These are phyloP conservation scores for Xerocomus minutiporus DNA, from an alignment of 1,284 basidiomycete species.

Conservation along the genomic window DNA sequence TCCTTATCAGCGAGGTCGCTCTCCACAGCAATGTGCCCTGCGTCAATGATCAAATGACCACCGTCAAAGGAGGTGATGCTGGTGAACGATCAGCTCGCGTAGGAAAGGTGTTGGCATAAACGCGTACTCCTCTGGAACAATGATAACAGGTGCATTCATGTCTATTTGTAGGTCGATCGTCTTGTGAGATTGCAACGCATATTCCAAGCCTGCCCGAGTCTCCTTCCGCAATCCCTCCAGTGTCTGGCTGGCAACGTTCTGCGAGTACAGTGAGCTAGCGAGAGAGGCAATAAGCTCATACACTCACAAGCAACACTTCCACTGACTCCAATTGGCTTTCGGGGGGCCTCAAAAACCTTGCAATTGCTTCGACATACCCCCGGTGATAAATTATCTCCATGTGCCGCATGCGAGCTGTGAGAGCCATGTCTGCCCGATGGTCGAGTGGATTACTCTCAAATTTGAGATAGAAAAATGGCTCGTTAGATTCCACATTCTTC, in stretches of 20 bases:
- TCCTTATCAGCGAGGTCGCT: slow-evolving; percentile 88
- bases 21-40: slow-evolving; percentile 93
- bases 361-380: slow-evolving; percentile 91
- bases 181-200: slow-evolving; percentile 89
- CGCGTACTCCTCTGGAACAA: slow-evolving; percentile 87
- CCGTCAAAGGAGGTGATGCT: slow-evolving; percentile 76
- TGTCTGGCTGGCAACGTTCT: slow-evolving; percentile 92
- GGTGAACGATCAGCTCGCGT: slow-evolving; percentile 14
- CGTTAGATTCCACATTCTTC: slow-evolving; percentile 37
- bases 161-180: slow-evolving; percentile 96
- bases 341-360: slow-evolving; percentile 92
- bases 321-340: slow-evolving; percentile 95
- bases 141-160: slow-evolving; percentile 96
- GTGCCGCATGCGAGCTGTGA: slow-evolving; percentile 90
- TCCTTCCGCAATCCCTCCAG: slow-evolving; percentile 94
- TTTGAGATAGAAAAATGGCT: slow-evolving; percentile 91
- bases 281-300: neutral
- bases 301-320: slow-evolving; percentile 73
- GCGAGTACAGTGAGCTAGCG: slow-evolving; percentile 10
- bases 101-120: neutral
- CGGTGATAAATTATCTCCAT: slow-evolving; percentile 98
- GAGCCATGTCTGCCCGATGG: slow-evolving; percentile 86
- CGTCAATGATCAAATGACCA: slow-evolving; percentile 91
- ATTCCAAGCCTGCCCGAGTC: slow-evolving; percentile 92
- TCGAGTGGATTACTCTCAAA: slow-evolving; percentile 95